Evolutionary conservation across 441 rosid species (phyloP), one percentile per base, ranked within the genome.

Genomic region (Raphanus hybrid): DNA sequence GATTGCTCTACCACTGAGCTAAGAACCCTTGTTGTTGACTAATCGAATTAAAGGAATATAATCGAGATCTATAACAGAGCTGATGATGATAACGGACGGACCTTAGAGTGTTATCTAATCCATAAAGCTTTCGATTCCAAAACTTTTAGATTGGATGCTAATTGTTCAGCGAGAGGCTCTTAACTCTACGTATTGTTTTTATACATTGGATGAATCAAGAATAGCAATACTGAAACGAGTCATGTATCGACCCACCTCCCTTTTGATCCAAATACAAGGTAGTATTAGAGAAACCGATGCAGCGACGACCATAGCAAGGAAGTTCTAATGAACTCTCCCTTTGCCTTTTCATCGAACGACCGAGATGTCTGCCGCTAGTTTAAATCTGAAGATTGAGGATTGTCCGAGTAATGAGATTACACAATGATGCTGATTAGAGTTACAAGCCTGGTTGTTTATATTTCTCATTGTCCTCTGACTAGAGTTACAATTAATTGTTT

Each of bases 221-320:
- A 8, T 15, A 9, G 61, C 29, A 20, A 57, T 1, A 20, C 20
- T 5, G 11, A 55, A 12, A 23, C 14, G 37, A 60, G 65, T 32
- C 11, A 64, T 64, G 26, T 32, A 7, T 14, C 26, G 26, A 23
- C 26, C 41, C 39, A 54, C n/a, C 5, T 4, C 76, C 5, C 15
- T 29, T 6, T 78, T 57, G 9, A 52, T 15, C 20, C 5, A 67
- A 0, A 70, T 2, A 65, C 85, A 74, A 54, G 88, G 82, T 35
- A 82, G 84, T 58, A 87, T 70, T 5, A 79, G 64, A 32, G 78
- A 84, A 57, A 82, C 85, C 0, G 90, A 87, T 6, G 78, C 82
- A 32, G 39, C 45, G 45, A 78, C 20, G 2, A 89, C 85, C 71
- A 82, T 73, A 64, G 8, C 5, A 11, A 14, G 7, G 2, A 12